phyloP scores from a whole-genome alignment of 306 rosid genomes.

The Canavalia gladiata region DNA sequence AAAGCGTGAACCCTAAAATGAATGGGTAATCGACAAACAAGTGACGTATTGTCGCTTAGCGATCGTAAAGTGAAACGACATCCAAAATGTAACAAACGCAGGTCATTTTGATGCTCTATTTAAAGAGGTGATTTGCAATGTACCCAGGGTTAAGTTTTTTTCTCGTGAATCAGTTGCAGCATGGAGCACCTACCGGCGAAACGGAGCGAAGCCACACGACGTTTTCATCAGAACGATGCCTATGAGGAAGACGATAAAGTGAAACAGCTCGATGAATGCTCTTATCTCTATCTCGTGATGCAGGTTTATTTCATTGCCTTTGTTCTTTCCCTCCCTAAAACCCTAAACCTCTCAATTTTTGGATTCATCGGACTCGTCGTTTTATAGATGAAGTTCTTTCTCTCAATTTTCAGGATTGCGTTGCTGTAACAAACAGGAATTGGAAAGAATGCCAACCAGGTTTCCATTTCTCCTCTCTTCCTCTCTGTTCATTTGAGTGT shows the following conservation, averaged over 20 bases:
- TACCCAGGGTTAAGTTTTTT: not conserved
- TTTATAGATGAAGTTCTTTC: not conserved
- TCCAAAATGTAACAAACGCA: not conserved
- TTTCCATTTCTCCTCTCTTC: conserved; percentile 30
- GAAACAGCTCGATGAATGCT: conserved; percentile 80
- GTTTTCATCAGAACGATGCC: conserved; percentile 62
- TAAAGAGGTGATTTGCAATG: not conserved
- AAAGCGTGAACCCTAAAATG: too few relatives aligned
- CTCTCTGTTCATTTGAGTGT: not conserved
- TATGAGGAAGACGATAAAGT: conserved; percentile 86
- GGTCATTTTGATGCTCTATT: not conserved
- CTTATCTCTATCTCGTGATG: conserved; percentile 71
- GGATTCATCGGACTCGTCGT: not conserved
- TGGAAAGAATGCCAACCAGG: conserved; percentile 89
- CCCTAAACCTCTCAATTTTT: conserved; percentile 57
- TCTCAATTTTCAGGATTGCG: conserved; percentile 71
- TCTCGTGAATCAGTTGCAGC: not conserved
- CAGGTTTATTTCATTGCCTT: conserved; percentile 60
- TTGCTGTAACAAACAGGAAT: conserved; percentile 67
- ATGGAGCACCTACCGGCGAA: conserved; percentile 46
- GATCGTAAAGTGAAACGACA: not conserved
- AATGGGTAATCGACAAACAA: not conserved
- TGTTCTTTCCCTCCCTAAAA: conserved; percentile 36
- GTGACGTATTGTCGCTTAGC: not conserved
- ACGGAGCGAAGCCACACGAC: conserved; percentile 41